These are phyloP conservation scores for Cryptosporidium bovis DNA, from an alignment of 169 alveolate species.

Conservation along the genomic window DNA sequence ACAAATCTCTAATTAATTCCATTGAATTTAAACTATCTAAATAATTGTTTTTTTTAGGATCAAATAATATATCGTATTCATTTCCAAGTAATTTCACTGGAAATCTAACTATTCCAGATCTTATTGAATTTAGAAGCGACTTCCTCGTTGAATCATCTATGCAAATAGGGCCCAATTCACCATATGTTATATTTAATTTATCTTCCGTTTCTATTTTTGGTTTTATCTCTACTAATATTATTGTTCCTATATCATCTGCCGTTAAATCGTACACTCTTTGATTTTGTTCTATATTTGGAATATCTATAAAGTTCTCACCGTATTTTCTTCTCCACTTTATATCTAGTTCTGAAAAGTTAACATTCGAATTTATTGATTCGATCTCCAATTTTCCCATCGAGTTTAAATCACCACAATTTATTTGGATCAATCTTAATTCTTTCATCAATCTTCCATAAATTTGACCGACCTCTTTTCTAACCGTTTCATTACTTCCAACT, in stretches of 20 bases:
- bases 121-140: conserved; percentile 33
- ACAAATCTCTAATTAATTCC: conserved; percentile 16
- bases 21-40: too few relatives aligned
- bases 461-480: conserved; percentile 37
- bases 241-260: conserved; percentile 69
- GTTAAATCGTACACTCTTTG: not conserved
- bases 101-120: conserved; percentile 32
- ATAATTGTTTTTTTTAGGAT: not conserved
- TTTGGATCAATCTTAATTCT: conserved; percentile 15
- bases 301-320: conserved; percentile 27
- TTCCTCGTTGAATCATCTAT: conserved; percentile 36
- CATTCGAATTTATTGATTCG: not conserved
- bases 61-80: conserved; percentile 7
- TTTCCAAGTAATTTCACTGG: conserved; percentile 32
- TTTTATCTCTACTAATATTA: conserved; percentile 13
- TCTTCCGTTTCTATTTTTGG: conserved; percentile 21
- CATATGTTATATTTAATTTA: conserved; percentile 25
- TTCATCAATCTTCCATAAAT: conserved; percentile 29
- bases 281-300: conserved; percentile 3
- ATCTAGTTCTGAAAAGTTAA: not conserved
- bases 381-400: conserved; percentile 50
- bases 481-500: not conserved
- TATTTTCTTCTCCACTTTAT: conserved; percentile 50
- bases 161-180: conserved; percentile 46
- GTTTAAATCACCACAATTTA: conserved; percentile 3